These are phyloP conservation scores for Cryoendolithus antarcticus DNA, from an alignment of 2,329 filamentous ascomycete species.

Conservation along the genomic window DNA sequence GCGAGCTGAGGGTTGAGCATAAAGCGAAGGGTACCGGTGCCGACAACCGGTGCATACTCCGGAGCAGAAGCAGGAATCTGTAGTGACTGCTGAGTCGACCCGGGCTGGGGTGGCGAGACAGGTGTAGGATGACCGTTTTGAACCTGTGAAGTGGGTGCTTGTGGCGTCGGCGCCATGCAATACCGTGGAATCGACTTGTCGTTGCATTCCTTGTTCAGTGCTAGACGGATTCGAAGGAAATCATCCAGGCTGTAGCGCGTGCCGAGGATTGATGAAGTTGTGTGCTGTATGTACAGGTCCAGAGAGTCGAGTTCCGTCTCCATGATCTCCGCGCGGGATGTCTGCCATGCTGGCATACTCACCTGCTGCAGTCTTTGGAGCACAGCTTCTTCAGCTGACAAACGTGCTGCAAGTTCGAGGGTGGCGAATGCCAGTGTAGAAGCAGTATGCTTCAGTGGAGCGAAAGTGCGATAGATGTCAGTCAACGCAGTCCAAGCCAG, in stretches of 20 bases:
- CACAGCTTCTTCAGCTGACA: slow-evolving; percentile 29
- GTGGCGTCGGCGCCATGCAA: slow-evolving; percentile 27
- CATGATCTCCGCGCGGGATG: slow-evolving; percentile 35
- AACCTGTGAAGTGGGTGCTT: slow-evolving; percentile 2
- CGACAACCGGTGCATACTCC: slow-evolving; percentile 4
- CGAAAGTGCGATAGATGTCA: slow-evolving; percentile 87
- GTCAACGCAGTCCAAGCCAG: slow-evolving; percentile 67
- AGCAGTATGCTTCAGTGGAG: slow-evolving; percentile 78
- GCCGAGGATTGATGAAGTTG: slow-evolving; percentile 61
- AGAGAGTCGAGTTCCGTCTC: slow-evolving; percentile 85
- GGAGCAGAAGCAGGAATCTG: slow-evolving; percentile 3
- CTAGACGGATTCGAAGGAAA: slow-evolving; percentile 78
- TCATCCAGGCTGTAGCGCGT: slow-evolving; percentile 58
- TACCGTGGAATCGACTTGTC: slow-evolving; percentile 49
- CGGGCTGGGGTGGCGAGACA: slow-evolving; percentile 19
- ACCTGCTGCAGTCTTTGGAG: slow-evolving; percentile 24
- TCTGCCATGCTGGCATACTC: slow-evolving; percentile 35
- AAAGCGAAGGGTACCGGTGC: slow-evolving; percentile 65
- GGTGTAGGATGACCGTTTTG: slow-evolving; percentile 23
- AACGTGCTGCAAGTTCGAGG: slow-evolving; percentile 64
- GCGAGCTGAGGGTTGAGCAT: slow-evolving; percentile 74
- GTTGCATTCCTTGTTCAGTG: slow-evolving; percentile 70
- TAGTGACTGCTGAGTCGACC: slow-evolving; percentile 10
- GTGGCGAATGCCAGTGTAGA: slow-evolving; percentile 75
- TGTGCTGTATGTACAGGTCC: slow-evolving; percentile 83